These are phyloP conservation scores for Aspergillus sclerotioniger DNA, from an alignment of 495 filamentous ascomycete species.

Conservation along the genomic window DNA sequence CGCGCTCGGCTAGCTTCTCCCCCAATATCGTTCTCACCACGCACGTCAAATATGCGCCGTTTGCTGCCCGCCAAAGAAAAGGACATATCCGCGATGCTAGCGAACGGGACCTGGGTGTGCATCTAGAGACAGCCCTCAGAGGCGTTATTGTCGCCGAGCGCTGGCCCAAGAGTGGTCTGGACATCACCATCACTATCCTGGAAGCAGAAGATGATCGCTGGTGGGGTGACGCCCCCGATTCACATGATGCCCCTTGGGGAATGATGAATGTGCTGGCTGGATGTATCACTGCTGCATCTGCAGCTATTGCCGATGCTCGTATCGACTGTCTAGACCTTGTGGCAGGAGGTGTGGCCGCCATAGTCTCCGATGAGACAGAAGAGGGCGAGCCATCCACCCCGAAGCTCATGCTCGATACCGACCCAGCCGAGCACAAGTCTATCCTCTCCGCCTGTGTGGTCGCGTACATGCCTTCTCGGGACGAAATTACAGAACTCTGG, in stretches of 20 bases:
- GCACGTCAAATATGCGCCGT: conserved; percentile 93
- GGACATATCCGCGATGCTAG: conserved; percentile 83
- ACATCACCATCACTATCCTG: conserved; percentile 86
- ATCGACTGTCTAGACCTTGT: conserved; percentile 95
- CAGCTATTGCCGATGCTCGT: conserved; percentile 91
- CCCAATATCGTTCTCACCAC: conserved; percentile 87
- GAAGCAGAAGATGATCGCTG: conserved; percentile 81
- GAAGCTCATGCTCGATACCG: conserved; percentile 74
- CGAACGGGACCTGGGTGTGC: conserved; percentile 86
- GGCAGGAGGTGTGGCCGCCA: conserved; percentile 81
- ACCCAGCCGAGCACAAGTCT: conserved; percentile 68
- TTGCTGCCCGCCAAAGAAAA: conserved; percentile 76
- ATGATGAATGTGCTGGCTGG: conserved; percentile 90
- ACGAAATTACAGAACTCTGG: conserved; percentile 94
- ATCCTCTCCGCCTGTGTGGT: conserved; percentile 81
- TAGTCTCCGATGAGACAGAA: conserved; percentile 53
- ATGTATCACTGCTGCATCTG: conserved; percentile 90
- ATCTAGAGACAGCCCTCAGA: conserved; percentile 84
- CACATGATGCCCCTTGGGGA: conserved; percentile 59
- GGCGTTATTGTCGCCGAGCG: conserved; percentile 87
- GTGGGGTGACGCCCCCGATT: conserved; percentile 52
- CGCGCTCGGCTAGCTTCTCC: conserved; percentile 82
- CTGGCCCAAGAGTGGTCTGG: conserved; percentile 95
- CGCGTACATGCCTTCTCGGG: conserved; percentile 81
- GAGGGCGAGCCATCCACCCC: conserved; percentile 32